Evolutionary conservation across 1,284 basidiomycete species (phyloP).

Genomic region (Austroboletus novae-zelandiae): DNA sequence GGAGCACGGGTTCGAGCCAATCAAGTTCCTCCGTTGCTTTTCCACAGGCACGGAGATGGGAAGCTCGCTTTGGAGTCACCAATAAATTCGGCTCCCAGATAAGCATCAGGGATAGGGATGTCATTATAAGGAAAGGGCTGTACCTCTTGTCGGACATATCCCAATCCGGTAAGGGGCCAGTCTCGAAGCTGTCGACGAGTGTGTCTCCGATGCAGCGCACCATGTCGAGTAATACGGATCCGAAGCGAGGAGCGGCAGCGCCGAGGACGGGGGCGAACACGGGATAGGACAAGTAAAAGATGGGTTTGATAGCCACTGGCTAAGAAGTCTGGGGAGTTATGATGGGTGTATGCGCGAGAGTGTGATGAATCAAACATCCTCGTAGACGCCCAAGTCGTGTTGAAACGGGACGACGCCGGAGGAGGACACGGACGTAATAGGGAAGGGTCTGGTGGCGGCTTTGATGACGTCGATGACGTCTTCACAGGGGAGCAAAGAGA

Average conservation of each 20-base stretch:
- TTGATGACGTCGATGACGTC: constrained; percentile 8
- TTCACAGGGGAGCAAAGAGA: constrained; percentile 16
- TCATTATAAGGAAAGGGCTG: too few relatives aligned
- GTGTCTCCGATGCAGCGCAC: constrained; percentile 20
- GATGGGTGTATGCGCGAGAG: background rate
- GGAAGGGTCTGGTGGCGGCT: background rate
- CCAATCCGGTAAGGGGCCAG: constrained; percentile 16
- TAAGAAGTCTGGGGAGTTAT: constrained; percentile 20
- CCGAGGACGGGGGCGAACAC: constrained; percentile 20
- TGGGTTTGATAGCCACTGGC: constrained; percentile 17
- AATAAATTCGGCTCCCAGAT: constrained; percentile 13
- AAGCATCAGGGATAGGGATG: too few relatives aligned
- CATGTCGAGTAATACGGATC: constrained; percentile 19
- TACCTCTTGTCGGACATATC: constrained; percentile 1
- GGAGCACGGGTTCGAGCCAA: constrained; percentile 20
- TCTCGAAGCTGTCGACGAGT: constrained; percentile 16
- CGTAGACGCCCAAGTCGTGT: constrained; percentile 10
- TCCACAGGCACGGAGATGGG: constrained; percentile 14
- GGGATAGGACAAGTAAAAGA: constrained; percentile 14
- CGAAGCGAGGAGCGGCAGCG: constrained; percentile 18
- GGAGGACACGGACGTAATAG: constrained; percentile 14
- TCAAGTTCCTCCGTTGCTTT: constrained; percentile 7
- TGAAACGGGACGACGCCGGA: constrained; percentile 19
- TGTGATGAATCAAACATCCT: constrained; percentile 12
- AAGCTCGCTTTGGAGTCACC: constrained; percentile 12